Conservation (phyloP, 352 stramenopile species). For the Elongisporangium prolatum region DNA sequence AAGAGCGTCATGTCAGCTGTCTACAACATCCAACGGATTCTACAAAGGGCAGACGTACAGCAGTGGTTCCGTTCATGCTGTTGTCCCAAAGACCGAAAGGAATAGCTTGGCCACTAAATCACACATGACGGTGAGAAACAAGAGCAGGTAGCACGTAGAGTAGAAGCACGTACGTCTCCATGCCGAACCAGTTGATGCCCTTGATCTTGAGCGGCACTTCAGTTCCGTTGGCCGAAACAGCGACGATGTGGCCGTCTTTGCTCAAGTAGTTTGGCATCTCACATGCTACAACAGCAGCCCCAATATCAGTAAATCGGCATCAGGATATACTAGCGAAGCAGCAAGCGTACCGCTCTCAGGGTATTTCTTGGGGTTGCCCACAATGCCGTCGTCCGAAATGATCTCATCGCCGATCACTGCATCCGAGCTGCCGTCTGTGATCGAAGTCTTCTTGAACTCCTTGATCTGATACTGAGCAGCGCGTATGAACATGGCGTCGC, state of each 20-base stretch:
- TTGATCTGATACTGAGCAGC: slow-evolving; percentile 6
- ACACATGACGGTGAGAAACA: neutral
- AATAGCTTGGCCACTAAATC: slow-evolving; percentile 23
- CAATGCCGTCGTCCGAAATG: slow-evolving; percentile 35
- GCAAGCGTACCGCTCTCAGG: neutral
- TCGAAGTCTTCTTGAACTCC: slow-evolving; percentile 19
- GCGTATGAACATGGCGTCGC: slow-evolving; percentile 7
- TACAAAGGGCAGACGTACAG: slow-evolving; percentile 12
- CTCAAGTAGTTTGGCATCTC: slow-evolving; percentile 56
- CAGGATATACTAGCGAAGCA: no score
- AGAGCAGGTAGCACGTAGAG: no score
- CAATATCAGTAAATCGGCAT: no score
- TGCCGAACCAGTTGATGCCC: slow-evolving; percentile 68
- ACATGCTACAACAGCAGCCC: slow-evolving; percentile 14
- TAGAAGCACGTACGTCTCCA: slow-evolving; percentile 31
- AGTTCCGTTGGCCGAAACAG: slow-evolving; percentile 37
- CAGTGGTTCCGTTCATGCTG: slow-evolving; percentile 46
- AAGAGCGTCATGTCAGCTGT: neutral
- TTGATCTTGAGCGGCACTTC: slow-evolving; percentile 52
- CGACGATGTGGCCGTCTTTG: slow-evolving; percentile 52
- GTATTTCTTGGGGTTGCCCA: slow-evolving; percentile 55
- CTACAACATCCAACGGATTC: neutral
- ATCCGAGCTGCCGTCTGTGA: slow-evolving; percentile 19
- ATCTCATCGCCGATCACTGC: slow-evolving; percentile 20
- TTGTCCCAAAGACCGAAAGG: slow-evolving; percentile 66